phyloP scores from a whole-genome alignment of 352 stramenopile species.

The Aphanomyces astaci region DNA sequence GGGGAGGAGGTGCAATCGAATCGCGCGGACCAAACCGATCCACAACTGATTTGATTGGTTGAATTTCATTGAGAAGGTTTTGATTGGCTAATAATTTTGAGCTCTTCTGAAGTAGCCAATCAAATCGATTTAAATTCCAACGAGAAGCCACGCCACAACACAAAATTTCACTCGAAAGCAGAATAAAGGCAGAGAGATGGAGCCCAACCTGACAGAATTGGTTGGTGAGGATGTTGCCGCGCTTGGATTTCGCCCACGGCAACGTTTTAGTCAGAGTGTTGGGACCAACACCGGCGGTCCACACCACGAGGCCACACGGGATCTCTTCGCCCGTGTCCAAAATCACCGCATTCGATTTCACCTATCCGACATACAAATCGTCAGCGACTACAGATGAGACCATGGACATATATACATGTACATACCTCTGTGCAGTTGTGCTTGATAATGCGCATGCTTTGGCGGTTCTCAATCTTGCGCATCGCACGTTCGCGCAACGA shows the following conservation, averaged over 20 bases:
- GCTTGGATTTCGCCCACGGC: constrained; percentile 67
- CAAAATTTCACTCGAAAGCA: no score
- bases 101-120: no score
- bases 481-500: constrained; percentile 62
- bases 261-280: constrained; percentile 76
- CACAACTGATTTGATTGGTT: no score
- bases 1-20: no score
- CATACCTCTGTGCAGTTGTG: constrained; percentile 65
- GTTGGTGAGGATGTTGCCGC: constrained; percentile 76
- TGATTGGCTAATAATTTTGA: no score
- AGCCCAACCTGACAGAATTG: constrained; percentile 48
- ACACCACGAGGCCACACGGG: constrained; percentile 56
- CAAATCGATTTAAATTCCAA: no score
- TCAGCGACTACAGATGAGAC: no score
- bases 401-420: no score
- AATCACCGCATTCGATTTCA: constrained; percentile 42
- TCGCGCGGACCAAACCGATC: no score
- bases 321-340: constrained; percentile 53
- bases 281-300: constrained; percentile 65
- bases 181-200: no score
- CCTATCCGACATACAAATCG: not conserved
- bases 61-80: no score
- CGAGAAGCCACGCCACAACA: no score
- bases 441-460: constrained; percentile 73
- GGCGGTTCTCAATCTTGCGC: constrained; percentile 69